A percentile compares a stretch with the other conserved stretches of the same genome.
Evolutionary conservation across 176 grass and related monocot species (phyloP).

Genomic region (Hsuehochloa calcarea): DNA sequence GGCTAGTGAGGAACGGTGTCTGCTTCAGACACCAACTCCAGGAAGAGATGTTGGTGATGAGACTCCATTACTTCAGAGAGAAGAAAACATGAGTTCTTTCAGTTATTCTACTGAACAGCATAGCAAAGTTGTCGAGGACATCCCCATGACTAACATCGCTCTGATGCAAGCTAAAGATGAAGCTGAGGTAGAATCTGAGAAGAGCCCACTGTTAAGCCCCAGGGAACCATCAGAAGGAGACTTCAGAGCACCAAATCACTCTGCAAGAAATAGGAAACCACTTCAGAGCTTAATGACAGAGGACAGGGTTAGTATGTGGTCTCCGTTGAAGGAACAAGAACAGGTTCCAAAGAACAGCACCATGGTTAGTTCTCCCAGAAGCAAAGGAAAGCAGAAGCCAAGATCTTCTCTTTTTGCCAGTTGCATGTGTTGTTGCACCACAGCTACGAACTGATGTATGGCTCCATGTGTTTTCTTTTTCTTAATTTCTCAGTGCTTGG

Average conservation of each 20-base stretch:
- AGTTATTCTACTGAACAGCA: slow-evolving; percentile 20
- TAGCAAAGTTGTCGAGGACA: slow-evolving; percentile 16
- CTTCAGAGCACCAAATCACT: slow-evolving; percentile 23
- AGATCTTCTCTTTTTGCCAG: slow-evolving; percentile 38
- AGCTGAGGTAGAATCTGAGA: slow-evolving; percentile 35
- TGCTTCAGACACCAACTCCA: slow-evolving; percentile 8
- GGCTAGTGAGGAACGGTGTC: slow-evolving; percentile 16
- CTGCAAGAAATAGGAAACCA: slow-evolving; percentile 38
- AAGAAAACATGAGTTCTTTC: background rate
- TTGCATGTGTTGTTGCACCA: slow-evolving; percentile 47
- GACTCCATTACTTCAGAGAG: slow-evolving; percentile 29
- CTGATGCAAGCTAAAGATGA: slow-evolving; percentile 18
- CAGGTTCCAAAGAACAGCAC: background rate
- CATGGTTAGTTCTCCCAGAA: slow-evolving; percentile 35
- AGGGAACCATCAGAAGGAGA: slow-evolving; percentile 27
- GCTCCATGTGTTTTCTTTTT: background rate
- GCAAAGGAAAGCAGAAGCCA: slow-evolving; percentile 39
- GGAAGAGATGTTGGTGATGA: slow-evolving; percentile 26
- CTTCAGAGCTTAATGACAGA: slow-evolving; percentile 37
- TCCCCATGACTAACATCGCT: background rate
- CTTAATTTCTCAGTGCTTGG: slow-evolving; percentile 13
- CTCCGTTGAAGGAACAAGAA: slow-evolving; percentile 34
- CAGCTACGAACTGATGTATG: slow-evolving; percentile 34
- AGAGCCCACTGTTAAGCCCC: slow-evolving; percentile 35
- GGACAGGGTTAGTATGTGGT: slow-evolving; percentile 7